phyloP scores from a whole-genome alignment of 2,329 filamentous ascomycete genomes.

The Metarhizium guizhouense region DNA sequence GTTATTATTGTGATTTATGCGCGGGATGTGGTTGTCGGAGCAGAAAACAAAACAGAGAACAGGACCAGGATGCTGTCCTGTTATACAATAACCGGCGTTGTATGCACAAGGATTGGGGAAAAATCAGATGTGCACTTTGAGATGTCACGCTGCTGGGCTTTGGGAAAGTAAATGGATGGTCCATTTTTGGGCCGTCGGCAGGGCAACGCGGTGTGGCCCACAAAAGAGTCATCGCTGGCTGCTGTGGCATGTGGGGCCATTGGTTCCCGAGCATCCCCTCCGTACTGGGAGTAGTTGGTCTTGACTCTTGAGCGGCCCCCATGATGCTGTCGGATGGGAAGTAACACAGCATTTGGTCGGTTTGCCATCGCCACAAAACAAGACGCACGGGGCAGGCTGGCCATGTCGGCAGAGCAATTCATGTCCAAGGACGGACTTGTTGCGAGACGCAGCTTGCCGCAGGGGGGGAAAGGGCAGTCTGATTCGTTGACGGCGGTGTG shows the following conservation, averaged over 20 bases:
- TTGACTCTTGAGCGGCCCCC: too few relatives aligned
- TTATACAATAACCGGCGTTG: not conserved
- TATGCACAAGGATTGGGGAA: not conserved
- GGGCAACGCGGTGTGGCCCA: constrained; percentile 14
- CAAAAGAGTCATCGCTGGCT: not conserved
- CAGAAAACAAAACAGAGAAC: not conserved
- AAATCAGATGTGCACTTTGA: not conserved
- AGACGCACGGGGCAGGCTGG: too few relatives aligned
- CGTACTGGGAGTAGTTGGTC: too few relatives aligned
- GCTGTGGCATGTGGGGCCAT: constrained; percentile 4
- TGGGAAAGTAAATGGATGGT: constrained; percentile 14
- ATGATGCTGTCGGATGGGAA: too few relatives aligned
- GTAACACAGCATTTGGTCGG: too few relatives aligned
- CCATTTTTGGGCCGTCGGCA: constrained; percentile 10
- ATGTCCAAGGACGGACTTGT: not conserved
- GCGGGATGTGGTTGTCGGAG: not conserved
- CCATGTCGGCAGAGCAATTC: not conserved
- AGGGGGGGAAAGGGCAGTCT: not conserved
- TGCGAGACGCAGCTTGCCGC: not conserved
- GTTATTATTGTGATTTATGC: constrained; percentile 1
- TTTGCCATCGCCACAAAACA: too few relatives aligned
- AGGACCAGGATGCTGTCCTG: not conserved
- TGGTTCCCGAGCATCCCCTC: too few relatives aligned
- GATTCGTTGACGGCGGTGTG: constrained; percentile 4
- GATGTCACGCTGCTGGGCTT: not conserved